Evolutionary conservation across 257 asterid genomes (phyloP), one percentile per base, ranked within the genome.

Genomic region (Voacanga thouarsii): DNA sequence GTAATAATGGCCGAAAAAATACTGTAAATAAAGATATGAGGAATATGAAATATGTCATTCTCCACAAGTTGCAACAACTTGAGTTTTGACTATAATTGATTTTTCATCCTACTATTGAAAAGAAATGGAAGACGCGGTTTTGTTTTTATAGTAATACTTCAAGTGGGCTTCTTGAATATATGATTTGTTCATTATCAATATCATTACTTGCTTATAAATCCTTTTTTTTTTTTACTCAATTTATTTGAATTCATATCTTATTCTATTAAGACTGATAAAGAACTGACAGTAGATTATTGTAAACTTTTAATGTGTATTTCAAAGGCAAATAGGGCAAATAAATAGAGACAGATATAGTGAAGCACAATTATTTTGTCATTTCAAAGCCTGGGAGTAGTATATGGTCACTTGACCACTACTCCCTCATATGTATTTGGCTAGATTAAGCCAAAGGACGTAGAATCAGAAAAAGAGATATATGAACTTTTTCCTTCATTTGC

Each of bases 311-410:
- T 21, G 49, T 63, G 26, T 71, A 10, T 73, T 75, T 68, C 71
- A 24, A 23, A 80, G 81, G 82, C 33, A 71, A 80, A 69, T 37
- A 71, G n/a, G 81, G 82, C 33, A 71, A 80, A 69, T 37, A 71
- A 68, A 81, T 78, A 80, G 85, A 82, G 76, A 80, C 91, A 89
- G 67, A 81, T 90, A 59, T 86, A 93, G 93, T 82, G 76, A 67
- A 90, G 64, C 21, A 90, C 96, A 5, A 80, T 91, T 12, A 80
- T 93, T 80, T n/a, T n/a, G n/a, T n/a, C n/a, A n/a, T n/a, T n/a
- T n/a, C n/a, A n/a, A n/a, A n/a, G n/a, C n/a, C n/a, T 95, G 51
- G 99, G 99, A 74, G 90, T 93, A 81, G 87, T 95, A 77, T 95
- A 90, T 76, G 98, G 99, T 70, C 93, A 96, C 53, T 83, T 95